Evolutionary conservation across 768 basidiomycete genomes (phyloP).

Genomic region (Lentinula sp.): DNA sequence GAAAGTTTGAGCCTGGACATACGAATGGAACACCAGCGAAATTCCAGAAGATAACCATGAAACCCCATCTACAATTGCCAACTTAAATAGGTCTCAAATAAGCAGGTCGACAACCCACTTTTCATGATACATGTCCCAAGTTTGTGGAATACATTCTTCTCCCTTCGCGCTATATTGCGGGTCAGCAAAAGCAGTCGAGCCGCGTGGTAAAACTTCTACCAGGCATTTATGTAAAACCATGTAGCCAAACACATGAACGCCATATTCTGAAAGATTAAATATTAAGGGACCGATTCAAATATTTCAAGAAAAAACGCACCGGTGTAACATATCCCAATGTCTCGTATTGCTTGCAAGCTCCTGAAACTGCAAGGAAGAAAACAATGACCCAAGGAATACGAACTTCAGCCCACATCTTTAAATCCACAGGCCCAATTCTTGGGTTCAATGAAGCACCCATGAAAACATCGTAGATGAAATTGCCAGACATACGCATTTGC

Average conservation of each 20-base stretch:
- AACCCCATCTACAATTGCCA: conserved; percentile 61
- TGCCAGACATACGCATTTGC: conserved; percentile 91
- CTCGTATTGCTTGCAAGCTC: conserved; percentile 94
- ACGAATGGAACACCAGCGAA: conserved; percentile 91
- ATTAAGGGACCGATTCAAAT: not conserved
- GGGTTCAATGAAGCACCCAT: conserved; percentile 97
- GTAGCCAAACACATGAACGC: conserved; percentile 94
- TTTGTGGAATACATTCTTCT: conserved; percentile 93
- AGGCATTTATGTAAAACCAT: conserved; percentile 95
- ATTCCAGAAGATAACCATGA: conserved; percentile 99
- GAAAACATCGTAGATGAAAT: conserved; percentile 90
- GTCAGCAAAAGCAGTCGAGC: conserved; percentile 1
- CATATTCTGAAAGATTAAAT: conserved; percentile 64
- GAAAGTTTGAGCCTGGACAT: conserved; percentile 19
- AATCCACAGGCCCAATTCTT: conserved; percentile 81
- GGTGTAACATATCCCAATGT: conserved; percentile 87
- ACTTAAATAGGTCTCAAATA: not conserved
- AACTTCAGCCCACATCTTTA: conserved; percentile 99
- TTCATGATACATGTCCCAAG: conserved; percentile 99
- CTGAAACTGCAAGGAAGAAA: conserved; percentile 89
- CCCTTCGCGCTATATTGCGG: conserved; percentile 63
- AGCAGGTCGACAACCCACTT: conserved; percentile 45
- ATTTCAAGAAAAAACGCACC: conserved; percentile 37
- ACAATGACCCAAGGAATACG: conserved; percentile 96
- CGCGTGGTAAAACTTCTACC: conserved; percentile 34